phyloP scores from a whole-genome alignment of 441 rosid species.

The Isatis lusitanica region DNA sequence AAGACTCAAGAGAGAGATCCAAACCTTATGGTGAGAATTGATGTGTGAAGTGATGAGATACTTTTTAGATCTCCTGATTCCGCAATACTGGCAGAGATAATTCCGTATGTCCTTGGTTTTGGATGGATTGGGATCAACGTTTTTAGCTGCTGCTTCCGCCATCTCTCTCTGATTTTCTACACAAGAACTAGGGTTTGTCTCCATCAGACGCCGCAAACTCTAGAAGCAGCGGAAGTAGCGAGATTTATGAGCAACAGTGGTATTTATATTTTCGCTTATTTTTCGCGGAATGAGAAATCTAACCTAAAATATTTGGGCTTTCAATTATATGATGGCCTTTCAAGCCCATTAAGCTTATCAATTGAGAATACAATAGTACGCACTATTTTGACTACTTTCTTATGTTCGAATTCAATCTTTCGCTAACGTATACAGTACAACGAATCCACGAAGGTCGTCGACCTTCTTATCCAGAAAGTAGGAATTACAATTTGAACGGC shows the following conservation, averaged over 20 bases:
- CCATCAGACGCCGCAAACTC: background rate
- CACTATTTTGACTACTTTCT: too few relatives aligned
- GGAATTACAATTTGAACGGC: too few relatives aligned
- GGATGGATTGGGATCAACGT: constrained; percentile 16
- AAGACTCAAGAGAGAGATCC: background rate
- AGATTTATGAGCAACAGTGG: background rate
- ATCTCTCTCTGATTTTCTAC: constrained; percentile 7
- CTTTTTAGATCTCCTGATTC: constrained; percentile 82
- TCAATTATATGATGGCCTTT: background rate
- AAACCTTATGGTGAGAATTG: constrained; percentile 55
- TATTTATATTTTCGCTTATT: background rate
- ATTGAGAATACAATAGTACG: background rate
- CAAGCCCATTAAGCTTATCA: background rate
- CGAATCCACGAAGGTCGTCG: too few relatives aligned
- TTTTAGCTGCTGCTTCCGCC: constrained; percentile 27
- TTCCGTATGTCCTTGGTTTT: constrained; percentile 57
- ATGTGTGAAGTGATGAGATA: constrained; percentile 65
- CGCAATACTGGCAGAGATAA: constrained; percentile 71
- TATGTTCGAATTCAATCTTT: too few relatives aligned
- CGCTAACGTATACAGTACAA: too few relatives aligned
- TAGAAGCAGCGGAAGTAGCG: background rate
- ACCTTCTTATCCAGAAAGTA: too few relatives aligned
- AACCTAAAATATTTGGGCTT: constrained; percentile 17
- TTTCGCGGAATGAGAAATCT: background rate
- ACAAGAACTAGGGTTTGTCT: background rate